Evolutionary conservation across 2,329 filamentous ascomycete genomes (phyloP).

Genomic region (Chalaropsis thielavioides): DNA sequence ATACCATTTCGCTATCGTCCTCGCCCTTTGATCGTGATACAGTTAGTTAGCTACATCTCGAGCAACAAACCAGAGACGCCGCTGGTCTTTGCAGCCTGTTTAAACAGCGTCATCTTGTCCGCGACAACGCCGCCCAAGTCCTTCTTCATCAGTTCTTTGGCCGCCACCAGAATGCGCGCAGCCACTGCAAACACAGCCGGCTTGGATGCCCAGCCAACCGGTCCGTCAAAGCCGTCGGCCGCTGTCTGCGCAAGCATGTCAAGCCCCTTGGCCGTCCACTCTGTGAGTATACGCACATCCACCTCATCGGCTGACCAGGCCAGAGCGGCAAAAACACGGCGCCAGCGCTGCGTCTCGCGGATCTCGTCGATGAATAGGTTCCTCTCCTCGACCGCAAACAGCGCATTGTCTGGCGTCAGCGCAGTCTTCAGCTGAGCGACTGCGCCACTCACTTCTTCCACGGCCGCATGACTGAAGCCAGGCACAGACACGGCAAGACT

Average conservation of each 20-base stretch:
- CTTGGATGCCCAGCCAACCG: slow-evolving; percentile 59
- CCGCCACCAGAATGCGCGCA: slow-evolving; percentile 31
- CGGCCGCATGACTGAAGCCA: slow-evolving; percentile 24
- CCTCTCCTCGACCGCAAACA: slow-evolving; percentile 83
- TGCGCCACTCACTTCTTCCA: slow-evolving; percentile 32
- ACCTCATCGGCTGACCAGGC: slow-evolving; percentile 19
- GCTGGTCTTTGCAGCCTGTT: slow-evolving; percentile 9
- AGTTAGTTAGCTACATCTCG: slow-evolving; percentile 13
- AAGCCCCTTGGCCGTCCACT: slow-evolving; percentile 41
- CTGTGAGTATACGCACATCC: slow-evolving; percentile 21
- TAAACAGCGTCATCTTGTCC: slow-evolving; percentile 14
- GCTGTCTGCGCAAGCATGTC: slow-evolving; percentile 19
- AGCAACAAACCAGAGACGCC: slow-evolving; percentile 19
- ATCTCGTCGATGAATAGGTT: slow-evolving; percentile 86
- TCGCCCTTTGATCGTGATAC: not conserved
- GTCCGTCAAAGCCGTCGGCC: slow-evolving; percentile 35
- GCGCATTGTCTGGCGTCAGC: slow-evolving; percentile 44
- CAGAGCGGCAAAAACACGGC: slow-evolving; percentile 30
- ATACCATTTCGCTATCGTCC: not conserved
- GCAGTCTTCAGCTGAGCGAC: slow-evolving; percentile 33
- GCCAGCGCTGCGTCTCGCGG: slow-evolving; percentile 59
- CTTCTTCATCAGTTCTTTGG: slow-evolving; percentile 24
- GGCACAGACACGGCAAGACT: not conserved
- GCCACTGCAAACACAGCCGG: slow-evolving; percentile 52
- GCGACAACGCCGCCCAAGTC: slow-evolving; percentile 18